These are phyloP conservation scores for Puccinia novopanici DNA, from an alignment of 1,284 basidiomycete genomes.

Conservation along the genomic window DNA sequence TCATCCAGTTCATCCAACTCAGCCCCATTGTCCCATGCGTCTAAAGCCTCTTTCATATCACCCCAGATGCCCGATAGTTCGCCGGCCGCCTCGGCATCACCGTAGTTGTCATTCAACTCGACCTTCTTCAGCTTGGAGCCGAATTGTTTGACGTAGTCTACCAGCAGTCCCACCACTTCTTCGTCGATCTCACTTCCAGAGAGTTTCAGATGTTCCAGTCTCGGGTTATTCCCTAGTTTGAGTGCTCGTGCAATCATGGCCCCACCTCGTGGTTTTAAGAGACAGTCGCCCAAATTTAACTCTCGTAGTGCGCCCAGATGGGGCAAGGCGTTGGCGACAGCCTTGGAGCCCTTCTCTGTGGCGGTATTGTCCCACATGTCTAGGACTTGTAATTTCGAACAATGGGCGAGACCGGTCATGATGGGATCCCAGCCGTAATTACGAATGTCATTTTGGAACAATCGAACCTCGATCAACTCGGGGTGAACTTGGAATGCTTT, in stretches of 20 bases:
- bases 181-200: slow-evolving; percentile 87
- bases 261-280: slow-evolving; percentile 70
- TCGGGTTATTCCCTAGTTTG: slow-evolving; percentile 68
- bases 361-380: slow-evolving; percentile 97
- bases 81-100: slow-evolving; percentile 57
- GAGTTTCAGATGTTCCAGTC: slow-evolving; percentile 73
- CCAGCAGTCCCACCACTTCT: slow-evolving; percentile 70
- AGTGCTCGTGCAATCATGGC: slow-evolving; percentile 69
- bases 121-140: slow-evolving; percentile 68
- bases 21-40: slow-evolving; percentile 47
- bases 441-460: slow-evolving; percentile 96
- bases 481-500: slow-evolving; percentile 83
- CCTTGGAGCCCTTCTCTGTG: slow-evolving; percentile 71
- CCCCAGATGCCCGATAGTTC: slow-evolving; percentile 46
- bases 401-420: slow-evolving; percentile 73
- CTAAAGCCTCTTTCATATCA: slow-evolving; percentile 46
- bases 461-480: slow-evolving; percentile 77
- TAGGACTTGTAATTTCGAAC: slow-evolving; percentile 71
- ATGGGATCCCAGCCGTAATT: slow-evolving; percentile 88
- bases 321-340: slow-evolving; percentile 72
- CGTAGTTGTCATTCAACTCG: slow-evolving; percentile 81
- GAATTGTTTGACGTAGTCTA: slow-evolving; percentile 68
- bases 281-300: slow-evolving; percentile 89
- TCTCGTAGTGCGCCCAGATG: slow-evolving; percentile 73
- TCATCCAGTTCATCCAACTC: slow-evolving; percentile 50